Percentiles rank a stretch among this genome's conserved stretches.
These are phyloP conservation scores for Posidonia australis DNA, from an alignment of 106 monocot species.

Conservation along the genomic window DNA sequence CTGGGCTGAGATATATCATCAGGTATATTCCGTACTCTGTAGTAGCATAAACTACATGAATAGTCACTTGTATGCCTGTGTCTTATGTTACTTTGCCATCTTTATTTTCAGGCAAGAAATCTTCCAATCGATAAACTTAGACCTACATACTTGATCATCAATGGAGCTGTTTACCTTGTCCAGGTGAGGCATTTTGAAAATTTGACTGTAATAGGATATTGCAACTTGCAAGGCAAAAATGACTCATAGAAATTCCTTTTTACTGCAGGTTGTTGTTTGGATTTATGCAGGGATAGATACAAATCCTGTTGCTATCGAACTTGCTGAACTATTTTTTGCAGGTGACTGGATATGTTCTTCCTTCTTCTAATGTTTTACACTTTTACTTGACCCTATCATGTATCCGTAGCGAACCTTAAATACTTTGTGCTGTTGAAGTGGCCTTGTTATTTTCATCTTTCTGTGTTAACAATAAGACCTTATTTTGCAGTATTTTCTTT, in stretches of 20 bases:
- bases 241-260: background rate
- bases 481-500: constrained; percentile 50
- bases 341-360: constrained; percentile 15
- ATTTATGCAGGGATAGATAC: constrained; percentile 26
- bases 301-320: constrained; percentile 29
- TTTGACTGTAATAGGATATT: background rate
- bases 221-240: background rate
- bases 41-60: background rate
- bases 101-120: constrained; percentile 51
- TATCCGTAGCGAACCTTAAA: background rate
- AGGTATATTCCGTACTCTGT: constrained; percentile 26
- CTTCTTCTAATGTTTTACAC: background rate
- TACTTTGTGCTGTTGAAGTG: background rate
- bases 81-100: background rate
- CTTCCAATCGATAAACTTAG: constrained; percentile 48
- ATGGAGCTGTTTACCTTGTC: constrained; percentile 45
- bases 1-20: constrained; percentile 96
- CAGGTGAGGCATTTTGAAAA: constrained; percentile 37
- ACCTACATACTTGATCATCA: constrained; percentile 57
- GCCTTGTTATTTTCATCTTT: background rate
- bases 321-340: constrained; percentile 55
- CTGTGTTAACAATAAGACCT: background rate
- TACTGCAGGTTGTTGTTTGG: constrained; percentile 51
- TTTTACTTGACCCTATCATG: background rate
- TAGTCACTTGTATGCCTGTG: background rate